A percentile compares a stretch with the other conserved stretches of the same genome.
These are phyloP conservation scores for Lactarius sp. DNA, from an alignment of 768 basidiomycete genomes.

Conservation along the genomic window DNA sequence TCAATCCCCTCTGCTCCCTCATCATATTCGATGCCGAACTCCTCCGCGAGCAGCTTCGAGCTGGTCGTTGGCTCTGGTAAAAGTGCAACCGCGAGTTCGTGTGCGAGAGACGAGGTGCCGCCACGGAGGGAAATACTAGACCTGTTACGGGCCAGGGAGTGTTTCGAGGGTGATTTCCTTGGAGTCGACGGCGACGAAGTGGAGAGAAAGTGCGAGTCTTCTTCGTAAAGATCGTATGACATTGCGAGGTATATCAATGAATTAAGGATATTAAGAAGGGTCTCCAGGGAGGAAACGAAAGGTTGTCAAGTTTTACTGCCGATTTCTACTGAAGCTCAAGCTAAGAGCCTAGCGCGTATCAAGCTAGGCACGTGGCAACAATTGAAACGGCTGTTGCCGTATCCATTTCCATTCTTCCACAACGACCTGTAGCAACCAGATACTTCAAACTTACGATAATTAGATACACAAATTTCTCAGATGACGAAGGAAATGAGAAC, in stretches of 20 bases:
- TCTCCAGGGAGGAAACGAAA: neutral
- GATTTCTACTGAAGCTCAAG: too few species aligned
- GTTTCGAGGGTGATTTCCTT: slow-evolving; percentile 33
- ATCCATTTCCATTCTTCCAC: too few species aligned
- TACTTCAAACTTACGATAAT: neutral
- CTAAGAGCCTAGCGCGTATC: neutral
- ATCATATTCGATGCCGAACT: slow-evolving; percentile 87
- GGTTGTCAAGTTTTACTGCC: neutral
- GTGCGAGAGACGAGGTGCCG: slow-evolving; percentile 58
- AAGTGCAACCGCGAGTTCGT: slow-evolving; percentile 81
- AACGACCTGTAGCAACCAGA: too few species aligned
- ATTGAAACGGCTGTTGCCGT: neutral
- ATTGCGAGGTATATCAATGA: slow-evolving; percentile 1
- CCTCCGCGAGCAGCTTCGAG: slow-evolving; percentile 76
- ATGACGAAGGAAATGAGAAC: neutral
- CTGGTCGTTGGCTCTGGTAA: slow-evolving; percentile 82
- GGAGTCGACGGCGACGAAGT: slow-evolving; percentile 25
- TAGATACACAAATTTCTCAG: slow-evolving; percentile 5
- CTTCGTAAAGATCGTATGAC: slow-evolving; percentile 22
- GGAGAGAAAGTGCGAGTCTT: slow-evolving; percentile 32
- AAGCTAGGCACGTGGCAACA: neutral
- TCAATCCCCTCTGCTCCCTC: slow-evolving; percentile 83
- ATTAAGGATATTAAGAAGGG: neutral
- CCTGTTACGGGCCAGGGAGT: slow-evolving; percentile 35
- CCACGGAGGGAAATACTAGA: slow-evolving; percentile 50